Evolutionary conservation across 441 rosid genomes (phyloP).

Genomic region (Eutrema salsugineum): DNA sequence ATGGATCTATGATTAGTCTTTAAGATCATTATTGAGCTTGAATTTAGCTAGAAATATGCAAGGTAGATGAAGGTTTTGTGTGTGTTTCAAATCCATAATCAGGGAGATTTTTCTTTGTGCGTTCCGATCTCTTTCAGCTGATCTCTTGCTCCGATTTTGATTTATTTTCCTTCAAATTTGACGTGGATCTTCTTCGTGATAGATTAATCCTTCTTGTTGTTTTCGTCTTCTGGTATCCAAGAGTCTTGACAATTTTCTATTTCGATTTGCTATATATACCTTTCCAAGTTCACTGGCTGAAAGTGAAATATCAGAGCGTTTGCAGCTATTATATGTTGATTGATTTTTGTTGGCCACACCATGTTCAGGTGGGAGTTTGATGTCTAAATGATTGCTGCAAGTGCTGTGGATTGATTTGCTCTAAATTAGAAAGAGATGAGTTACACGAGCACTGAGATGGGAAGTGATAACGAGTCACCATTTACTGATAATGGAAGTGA

Average conservation of each 20-base stretch:
- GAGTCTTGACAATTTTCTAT: not conserved
- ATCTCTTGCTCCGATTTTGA: not conserved
- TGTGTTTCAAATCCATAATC: not conserved
- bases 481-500: slow-evolving; percentile 45
- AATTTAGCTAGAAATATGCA: not conserved
- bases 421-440: slow-evolving; percentile 60
- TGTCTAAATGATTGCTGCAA: slow-evolving; percentile 37
- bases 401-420: slow-evolving; percentile 35
- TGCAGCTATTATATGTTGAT: not conserved
- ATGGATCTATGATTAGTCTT: slow-evolving; percentile 14
- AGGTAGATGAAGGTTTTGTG: not conserved
- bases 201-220: not conserved
- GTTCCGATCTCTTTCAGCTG: not conserved
- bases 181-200: not conserved
- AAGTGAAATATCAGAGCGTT: not conserved
- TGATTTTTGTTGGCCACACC: slow-evolving; percentile 19
- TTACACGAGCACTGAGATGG: slow-evolving; percentile 55
- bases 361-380: slow-evolving; percentile 35
- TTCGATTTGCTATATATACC: not conserved
- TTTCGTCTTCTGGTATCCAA: not conserved
- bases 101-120: not conserved
- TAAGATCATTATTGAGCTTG: not conserved
- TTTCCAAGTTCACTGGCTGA: not conserved
- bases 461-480: slow-evolving; percentile 55
- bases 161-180: not conserved